Base-by-base conservation (phyloP, 2,329 filamentous ascomycete genomes). In the Cladosporium sp. region DNA sequence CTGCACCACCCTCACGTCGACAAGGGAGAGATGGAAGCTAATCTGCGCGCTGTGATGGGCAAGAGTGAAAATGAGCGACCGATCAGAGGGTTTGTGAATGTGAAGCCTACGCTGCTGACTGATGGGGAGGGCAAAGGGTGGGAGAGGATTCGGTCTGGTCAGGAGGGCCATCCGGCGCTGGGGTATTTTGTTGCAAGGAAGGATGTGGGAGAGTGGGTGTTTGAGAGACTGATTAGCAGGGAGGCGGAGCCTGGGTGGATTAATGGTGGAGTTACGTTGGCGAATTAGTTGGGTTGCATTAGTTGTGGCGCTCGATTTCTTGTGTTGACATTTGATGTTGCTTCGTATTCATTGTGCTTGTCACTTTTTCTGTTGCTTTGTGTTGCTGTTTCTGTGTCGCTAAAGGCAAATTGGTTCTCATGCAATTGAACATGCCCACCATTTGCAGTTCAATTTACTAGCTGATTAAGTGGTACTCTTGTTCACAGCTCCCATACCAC, bases 201-300 rank as follows among this genome's bases (percentile, higher is more conserved):
- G 49, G 79, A 81, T 72, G 79, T 81, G 1, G 80, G 78, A 0
- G 64, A 66, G 18, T 81, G 77, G 74, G 74, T 80, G 23, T 80
- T 75, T 66, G 73, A 77, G 71, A 75, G 72, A 37, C 67, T 75
- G 37, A 26, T 63, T 3, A 62, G 79, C 1, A 70, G 67, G 65
- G 66, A 68, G 28, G 66, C 71, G 11, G 69, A 70, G 35, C 66
- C 65, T 8, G 68, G 69, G 37, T 79, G 76, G 72, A 68, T 67
- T 64, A 74, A 75, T 23, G 73, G 70, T 68, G 74, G 72, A 62
- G 70, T 79, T 10, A 75, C 69, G 55, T 67, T 80, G 67, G 76
- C 64, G 33, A 59, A 60, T 55, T 65, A 62, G 60, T 37, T 55
- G 29, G 31, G 21, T 26, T 26, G 23, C 23, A 35, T 28, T 6